Percentiles rank a stretch among this genome's conserved stretches.
These are phyloP conservation scores for Kwoniella bestiolae DNA, from an alignment of 768 basidiomycete genomes.

Conservation along the genomic window DNA sequence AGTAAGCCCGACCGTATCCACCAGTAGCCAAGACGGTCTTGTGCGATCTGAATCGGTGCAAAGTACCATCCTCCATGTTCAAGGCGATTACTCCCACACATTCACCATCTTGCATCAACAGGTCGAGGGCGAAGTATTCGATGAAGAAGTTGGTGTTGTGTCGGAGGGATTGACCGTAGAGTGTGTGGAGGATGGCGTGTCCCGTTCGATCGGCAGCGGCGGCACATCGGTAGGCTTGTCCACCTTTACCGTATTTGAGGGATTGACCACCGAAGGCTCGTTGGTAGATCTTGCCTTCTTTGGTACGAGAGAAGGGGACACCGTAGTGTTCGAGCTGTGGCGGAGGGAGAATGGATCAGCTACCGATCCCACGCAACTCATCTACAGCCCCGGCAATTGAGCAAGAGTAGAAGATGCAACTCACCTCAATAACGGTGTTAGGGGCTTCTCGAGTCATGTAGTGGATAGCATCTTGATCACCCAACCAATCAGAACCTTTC, in stretches of 20 bases:
- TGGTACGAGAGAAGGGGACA: slow-evolving; percentile 96
- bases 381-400: no score
- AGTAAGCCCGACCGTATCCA: slow-evolving; percentile 97
- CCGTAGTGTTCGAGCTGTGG: slow-evolving; percentile 97
- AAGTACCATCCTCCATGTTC: slow-evolving; percentile 99
- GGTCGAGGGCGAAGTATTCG: slow-evolving; percentile 98
- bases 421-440: slow-evolving; percentile 85
- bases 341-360: neutral
- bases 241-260: slow-evolving; percentile 93
- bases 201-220: slow-evolving; percentile 98
- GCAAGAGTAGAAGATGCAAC: no score
- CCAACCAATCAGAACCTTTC: slow-evolving; percentile 99
- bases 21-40: slow-evolving; percentile 98
- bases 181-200: slow-evolving; percentile 96
- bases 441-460: slow-evolving; percentile 99
- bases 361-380: neutral
- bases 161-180: slow-evolving; percentile 97
- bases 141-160: slow-evolving; percentile 99
- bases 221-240: slow-evolving; percentile 98
- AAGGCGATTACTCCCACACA: slow-evolving; percentile 99
- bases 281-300: slow-evolving; percentile 99
- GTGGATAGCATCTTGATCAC: slow-evolving; percentile 99
- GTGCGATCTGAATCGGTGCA: slow-evolving; percentile 97
- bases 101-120: slow-evolving; percentile 98
- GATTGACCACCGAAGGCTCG: slow-evolving; percentile 99